Conservation (phyloP, 2,329 filamentous ascomycete species). For the Apiospora rasikravindrae region DNA sequence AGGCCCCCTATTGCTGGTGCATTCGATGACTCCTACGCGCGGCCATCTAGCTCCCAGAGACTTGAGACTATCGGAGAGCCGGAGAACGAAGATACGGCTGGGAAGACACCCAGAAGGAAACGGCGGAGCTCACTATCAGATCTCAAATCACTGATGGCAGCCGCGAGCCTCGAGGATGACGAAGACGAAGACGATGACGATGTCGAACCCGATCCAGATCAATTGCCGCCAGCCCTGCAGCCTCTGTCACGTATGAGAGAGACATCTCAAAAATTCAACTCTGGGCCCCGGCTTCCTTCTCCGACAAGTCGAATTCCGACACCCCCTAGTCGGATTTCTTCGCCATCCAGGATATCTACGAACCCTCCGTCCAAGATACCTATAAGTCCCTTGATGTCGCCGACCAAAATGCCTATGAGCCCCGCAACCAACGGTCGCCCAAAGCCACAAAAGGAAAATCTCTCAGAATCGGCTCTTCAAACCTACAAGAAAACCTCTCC, state of each 20-base stretch:
- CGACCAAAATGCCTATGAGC: slow-evolving; percentile 36
- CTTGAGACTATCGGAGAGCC: slow-evolving; percentile 67
- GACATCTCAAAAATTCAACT: slow-evolving; percentile 63
- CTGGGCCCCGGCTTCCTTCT: slow-evolving; percentile 46
- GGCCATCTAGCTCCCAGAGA: slow-evolving; percentile 63
- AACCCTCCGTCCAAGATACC: slow-evolving; percentile 53
- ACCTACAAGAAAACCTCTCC: slow-evolving; percentile 28
- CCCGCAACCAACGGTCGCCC: slow-evolving; percentile 26
- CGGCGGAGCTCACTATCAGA: slow-evolving; percentile 91
- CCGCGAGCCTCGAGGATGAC: slow-evolving; percentile 55
- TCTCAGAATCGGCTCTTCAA: slow-evolving; percentile 33
- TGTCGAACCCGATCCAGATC: slow-evolving; percentile 35
- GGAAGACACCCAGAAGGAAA: slow-evolving; percentile 70
- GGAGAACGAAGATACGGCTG: slow-evolving; percentile 45
- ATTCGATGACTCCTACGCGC: slow-evolving; percentile 60
- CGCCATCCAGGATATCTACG: slow-evolving; percentile 28
- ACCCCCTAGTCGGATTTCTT: background rate
- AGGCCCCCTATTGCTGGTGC: slow-evolving; percentile 65
- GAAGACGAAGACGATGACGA: slow-evolving; percentile 26
- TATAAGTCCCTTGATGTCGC: slow-evolving; percentile 50
- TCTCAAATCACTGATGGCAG: slow-evolving; percentile 71
- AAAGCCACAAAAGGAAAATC: slow-evolving; percentile 54
- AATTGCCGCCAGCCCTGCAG: slow-evolving; percentile 40
- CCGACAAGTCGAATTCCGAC: background rate
- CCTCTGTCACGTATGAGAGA: slow-evolving; percentile 59